Evolutionary conservation across 257 asterid species (phyloP).

Genomic region (Sherardia arvensis): DNA sequence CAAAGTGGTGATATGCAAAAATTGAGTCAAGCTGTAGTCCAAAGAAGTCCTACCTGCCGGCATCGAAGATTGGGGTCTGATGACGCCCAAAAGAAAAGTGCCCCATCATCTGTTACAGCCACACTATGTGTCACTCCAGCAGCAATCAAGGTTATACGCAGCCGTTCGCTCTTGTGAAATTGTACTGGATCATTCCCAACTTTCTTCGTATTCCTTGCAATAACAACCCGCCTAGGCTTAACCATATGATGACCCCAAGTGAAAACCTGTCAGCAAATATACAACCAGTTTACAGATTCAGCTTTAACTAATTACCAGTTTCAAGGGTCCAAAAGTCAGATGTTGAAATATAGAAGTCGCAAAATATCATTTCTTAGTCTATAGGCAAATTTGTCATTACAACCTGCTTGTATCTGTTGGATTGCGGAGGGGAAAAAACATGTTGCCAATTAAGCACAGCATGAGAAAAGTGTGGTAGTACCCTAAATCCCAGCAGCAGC

Average conservation of each 20-base stretch:
- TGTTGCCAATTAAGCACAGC: background rate
- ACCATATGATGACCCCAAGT: conserved; percentile 99
- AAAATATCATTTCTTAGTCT: background rate
- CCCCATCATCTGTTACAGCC: conserved; percentile 91
- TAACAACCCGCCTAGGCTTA: conserved; percentile 72
- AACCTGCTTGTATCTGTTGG: background rate
- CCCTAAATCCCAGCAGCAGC: background rate
- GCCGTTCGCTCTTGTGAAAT: conserved; percentile 80
- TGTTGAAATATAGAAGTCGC: background rate
- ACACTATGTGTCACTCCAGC: conserved; percentile 83
- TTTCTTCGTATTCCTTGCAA: conserved; percentile 58
- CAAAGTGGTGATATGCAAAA: background rate
- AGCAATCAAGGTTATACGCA: conserved; percentile 67
- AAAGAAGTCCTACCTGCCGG: conserved; percentile 49
- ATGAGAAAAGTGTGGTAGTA: background rate
- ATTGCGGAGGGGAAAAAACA: too few species aligned
- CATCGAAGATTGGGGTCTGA: conserved; percentile 70
- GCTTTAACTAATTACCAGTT: background rate
- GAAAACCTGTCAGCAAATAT: conserved; percentile 53
- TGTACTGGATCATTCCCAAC: conserved; percentile 52
- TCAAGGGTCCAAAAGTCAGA: background rate
- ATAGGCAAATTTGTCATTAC: conserved; percentile 4
- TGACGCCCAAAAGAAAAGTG: conserved; percentile 83
- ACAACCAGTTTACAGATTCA: background rate
- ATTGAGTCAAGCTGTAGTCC: background rate